These are phyloP conservation scores for Auricularia auricula-judae DNA, from an alignment of 768 basidiomycete genomes.

Conservation along the genomic window DNA sequence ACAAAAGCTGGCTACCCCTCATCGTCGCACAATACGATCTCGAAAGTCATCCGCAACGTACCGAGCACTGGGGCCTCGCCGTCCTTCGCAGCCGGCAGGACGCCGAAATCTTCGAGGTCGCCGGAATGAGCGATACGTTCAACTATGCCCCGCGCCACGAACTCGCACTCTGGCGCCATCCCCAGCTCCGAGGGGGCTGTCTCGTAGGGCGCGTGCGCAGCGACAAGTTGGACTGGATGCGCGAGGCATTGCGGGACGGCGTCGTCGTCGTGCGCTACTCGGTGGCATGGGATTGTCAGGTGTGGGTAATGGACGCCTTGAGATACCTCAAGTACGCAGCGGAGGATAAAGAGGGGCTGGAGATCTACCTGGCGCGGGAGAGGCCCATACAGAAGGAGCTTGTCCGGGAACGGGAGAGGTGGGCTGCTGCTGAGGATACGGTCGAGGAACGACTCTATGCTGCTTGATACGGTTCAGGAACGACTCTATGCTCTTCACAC, in stretches of 20 bases:
- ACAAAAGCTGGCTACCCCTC: neutral
- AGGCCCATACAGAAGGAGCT: neutral
- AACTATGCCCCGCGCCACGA: neutral
- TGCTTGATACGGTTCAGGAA: neutral
- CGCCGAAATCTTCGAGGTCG: neutral
- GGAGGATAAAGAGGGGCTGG: neutral
- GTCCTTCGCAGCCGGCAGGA: neutral
- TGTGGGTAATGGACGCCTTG: neutral
- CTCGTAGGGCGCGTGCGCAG: neutral
- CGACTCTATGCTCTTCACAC: too few relatives aligned
- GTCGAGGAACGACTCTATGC: neutral
- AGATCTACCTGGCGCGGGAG: neutral
- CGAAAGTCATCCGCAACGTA: neutral
- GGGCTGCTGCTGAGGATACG: neutral
- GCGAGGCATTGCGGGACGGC: neutral
- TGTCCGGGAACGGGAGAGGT: neutral
- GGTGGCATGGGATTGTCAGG: neutral
- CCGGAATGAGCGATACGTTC: neutral
- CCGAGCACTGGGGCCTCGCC: neutral
- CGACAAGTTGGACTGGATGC: neutral
- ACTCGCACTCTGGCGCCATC: neutral
- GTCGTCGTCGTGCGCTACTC: neutral
- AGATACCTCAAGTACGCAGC: neutral
- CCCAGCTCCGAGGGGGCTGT: neutral
- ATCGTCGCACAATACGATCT: neutral